Evolutionary conservation across 1,284 basidiomycete genomes (phyloP).

Genomic region (Earliella scabrosa): DNA sequence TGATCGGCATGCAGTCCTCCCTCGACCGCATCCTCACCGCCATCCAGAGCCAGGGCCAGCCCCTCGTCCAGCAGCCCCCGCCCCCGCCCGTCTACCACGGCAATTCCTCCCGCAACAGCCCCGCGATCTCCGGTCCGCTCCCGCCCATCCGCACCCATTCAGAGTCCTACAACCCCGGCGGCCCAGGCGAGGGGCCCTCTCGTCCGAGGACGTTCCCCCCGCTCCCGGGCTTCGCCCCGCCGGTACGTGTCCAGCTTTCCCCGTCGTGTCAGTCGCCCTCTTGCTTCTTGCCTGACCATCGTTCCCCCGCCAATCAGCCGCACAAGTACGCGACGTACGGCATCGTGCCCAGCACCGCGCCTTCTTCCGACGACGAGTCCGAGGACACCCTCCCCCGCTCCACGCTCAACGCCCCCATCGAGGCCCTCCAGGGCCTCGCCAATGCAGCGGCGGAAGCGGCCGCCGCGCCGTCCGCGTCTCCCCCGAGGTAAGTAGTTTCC

Average conservation of each 20-base stretch:
- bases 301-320: conserved; percentile 6
- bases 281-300: conserved; percentile 20
- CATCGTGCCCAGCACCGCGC: conserved; percentile 78
- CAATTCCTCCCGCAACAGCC: conserved; percentile 19
- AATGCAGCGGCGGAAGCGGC: conserved; percentile 94
- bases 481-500: conserved; percentile 18
- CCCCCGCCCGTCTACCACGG: conserved; percentile 32
- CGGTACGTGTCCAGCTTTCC: conserved; percentile 52
- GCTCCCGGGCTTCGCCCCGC: conserved; percentile 88
- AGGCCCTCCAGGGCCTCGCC: conserved; percentile 89
- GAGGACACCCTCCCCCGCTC: conserved; percentile 85
- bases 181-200: conserved; percentile 29
- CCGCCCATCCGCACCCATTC: conserved; percentile 29
- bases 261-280: conserved; percentile 4
- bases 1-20: conserved; percentile 89
- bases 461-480: conserved; percentile 53
- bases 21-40: conserved; percentile 78
- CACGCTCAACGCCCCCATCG: conserved; percentile 87
- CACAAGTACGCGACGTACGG: conserved; percentile 93
- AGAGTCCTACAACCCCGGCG: conserved; percentile 33
- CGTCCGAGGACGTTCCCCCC: conserved; percentile 66
- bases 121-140: conserved; percentile 29
- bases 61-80: conserved; percentile 36
- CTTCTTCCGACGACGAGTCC: conserved; percentile 87
- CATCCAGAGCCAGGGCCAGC: conserved; percentile 56